Evolutionary conservation across 169 alveolate species (phyloP).

Genomic region (Plasmodium reichenowi): DNA sequence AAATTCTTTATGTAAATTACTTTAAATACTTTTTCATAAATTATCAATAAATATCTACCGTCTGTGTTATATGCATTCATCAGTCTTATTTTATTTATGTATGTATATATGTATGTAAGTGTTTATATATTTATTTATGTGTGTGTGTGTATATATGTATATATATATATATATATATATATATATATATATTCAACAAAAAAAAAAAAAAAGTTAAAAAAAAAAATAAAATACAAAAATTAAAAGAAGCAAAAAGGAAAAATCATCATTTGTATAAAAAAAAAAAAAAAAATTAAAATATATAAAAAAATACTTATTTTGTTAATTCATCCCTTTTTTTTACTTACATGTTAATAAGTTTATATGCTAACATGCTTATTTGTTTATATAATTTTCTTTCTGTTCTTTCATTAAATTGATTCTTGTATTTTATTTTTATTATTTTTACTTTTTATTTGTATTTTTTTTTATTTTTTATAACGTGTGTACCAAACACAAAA

Average conservation of each 20-base stretch:
- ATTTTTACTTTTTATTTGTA: too few relatives aligned
- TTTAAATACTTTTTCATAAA: conserved; percentile 76
- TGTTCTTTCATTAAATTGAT: neutral
- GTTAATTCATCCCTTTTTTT: too few relatives aligned
- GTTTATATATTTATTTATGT: neutral
- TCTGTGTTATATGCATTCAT: conserved; percentile 74
- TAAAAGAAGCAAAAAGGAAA: neutral
- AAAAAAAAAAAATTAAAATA: neutral
- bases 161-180: neutral
- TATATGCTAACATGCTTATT: too few relatives aligned
- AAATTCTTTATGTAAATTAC: conserved; percentile 71
- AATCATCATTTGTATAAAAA: neutral
- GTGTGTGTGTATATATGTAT: neutral
- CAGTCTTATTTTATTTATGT: conserved; percentile 14
- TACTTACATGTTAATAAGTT: too few relatives aligned
- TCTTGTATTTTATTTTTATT: too few relatives aligned
- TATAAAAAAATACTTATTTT: neutral
- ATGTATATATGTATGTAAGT: neutral
- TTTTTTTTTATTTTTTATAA: neutral
- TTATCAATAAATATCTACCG: conserved; percentile 68
- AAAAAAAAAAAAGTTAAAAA: neutral
- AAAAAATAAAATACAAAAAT: neutral
- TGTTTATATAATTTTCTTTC: conserved; percentile 1
- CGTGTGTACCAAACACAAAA: conserved; percentile 12
- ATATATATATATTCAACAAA: neutral